Evolutionary conservation across 2,329 filamentous ascomycete genomes (phyloP).

Genomic region (Rasamsonia emersonii): DNA sequence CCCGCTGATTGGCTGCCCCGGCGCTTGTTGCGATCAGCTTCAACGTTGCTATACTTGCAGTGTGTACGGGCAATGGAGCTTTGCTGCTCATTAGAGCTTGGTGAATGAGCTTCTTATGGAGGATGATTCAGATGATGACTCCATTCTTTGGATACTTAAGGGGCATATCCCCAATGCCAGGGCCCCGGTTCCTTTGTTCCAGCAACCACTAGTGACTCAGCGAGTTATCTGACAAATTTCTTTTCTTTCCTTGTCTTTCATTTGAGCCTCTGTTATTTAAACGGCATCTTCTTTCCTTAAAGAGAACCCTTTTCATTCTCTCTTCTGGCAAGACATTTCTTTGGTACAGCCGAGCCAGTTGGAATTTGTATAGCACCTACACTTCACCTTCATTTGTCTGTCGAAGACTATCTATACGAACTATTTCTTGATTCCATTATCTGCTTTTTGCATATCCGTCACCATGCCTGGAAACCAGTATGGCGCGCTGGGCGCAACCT

Average conservation of each 20-base stretch:
- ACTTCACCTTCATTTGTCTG: not conserved
- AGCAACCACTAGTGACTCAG: not conserved
- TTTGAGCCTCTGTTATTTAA: not conserved
- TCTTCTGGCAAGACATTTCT: constrained; percentile 6
- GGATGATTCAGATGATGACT: not conserved
- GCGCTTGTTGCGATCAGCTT: constrained; percentile 6
- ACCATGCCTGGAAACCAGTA: constrained; percentile 44
- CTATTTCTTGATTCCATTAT: not conserved
- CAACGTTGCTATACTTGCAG: not conserved
- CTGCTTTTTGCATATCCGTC: constrained; percentile 5
- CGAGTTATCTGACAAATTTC: too few relatives aligned
- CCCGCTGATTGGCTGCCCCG: constrained; percentile 7
- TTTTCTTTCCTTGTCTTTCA: constrained; percentile 4
- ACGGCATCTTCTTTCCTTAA: not conserved
- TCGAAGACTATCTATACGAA: constrained; percentile 1
- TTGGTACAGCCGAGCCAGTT: not conserved
- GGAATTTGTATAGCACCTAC: too few relatives aligned
- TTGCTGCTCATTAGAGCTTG: not conserved
- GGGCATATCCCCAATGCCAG: not conserved
- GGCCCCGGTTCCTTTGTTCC: not conserved
- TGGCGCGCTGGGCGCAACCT: constrained; percentile 69
- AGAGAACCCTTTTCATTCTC: not conserved
- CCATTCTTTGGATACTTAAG: not conserved
- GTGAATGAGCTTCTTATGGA: not conserved
- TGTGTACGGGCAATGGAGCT: not conserved